Percentiles rank a stretch among this genome's conserved stretches.
Evolutionary conservation across 129 eudicot genomes (phyloP).

Genomic region (Ambrosia trifida): DNA sequence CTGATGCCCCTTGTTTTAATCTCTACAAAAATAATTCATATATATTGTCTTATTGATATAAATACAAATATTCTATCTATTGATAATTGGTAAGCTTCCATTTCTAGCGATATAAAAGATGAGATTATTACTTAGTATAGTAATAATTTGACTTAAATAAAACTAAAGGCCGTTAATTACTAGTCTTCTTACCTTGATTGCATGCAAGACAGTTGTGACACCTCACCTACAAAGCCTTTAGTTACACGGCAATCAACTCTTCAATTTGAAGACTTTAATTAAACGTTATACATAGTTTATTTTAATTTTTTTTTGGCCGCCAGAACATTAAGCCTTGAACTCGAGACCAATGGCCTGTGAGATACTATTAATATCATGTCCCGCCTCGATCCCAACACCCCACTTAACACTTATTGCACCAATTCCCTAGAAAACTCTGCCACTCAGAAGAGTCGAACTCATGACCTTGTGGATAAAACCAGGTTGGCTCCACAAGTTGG

Average conservation of each 20-base stretch:
- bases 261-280: neutral
- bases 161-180: neutral
- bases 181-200: conserved; percentile 16
- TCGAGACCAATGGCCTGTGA: too few species aligned
- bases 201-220: conserved; percentile 26
- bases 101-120: neutral
- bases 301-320: too few species aligned
- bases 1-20: conserved; percentile 14
- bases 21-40: neutral
- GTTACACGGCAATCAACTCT: conserved; percentile 10
- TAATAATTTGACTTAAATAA: neutral
- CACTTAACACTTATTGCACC: too few species aligned
- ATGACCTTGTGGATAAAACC: too few species aligned
- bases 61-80: neutral
- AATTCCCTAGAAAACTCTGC: too few species aligned
- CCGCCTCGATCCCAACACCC: too few species aligned
- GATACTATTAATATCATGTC: too few species aligned
- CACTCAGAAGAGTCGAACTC: too few species aligned
- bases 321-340: too few species aligned
- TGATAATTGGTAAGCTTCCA: neutral
- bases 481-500: too few species aligned
- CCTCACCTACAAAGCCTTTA: conserved; percentile 7
- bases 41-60: neutral
- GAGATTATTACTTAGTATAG: neutral
- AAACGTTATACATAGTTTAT: neutral